Percentiles rank a stretch among this genome's conserved stretches.
These are phyloP conservation scores for Podaxis sp. DNA, from an alignment of 768 basidiomycete genomes.

Conservation along the genomic window DNA sequence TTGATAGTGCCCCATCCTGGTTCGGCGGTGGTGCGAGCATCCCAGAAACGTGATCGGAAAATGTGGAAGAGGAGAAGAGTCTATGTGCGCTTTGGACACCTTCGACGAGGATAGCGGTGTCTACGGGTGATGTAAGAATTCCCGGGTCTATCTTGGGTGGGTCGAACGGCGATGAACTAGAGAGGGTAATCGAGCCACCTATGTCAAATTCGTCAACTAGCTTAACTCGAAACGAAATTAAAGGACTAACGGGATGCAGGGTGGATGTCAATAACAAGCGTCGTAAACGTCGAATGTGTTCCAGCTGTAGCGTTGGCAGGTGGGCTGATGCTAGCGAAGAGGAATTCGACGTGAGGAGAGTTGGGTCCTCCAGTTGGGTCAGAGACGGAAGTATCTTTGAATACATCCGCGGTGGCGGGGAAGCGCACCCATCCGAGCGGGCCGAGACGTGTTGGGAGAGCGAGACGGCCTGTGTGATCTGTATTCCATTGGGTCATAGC, in stretches of 20 bases:
- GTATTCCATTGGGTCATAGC: conserved; percentile 9
- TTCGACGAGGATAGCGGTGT: conserved; percentile 22
- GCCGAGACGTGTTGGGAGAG: not conserved
- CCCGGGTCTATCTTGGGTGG: conserved; percentile 42
- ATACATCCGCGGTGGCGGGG: conserved; percentile 9
- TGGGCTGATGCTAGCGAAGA: not conserved
- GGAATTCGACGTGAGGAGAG: conserved; percentile 17
- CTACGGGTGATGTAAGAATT: conserved; percentile 23
- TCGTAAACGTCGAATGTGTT: not conserved
- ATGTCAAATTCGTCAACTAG: not conserved
- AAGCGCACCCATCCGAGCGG: conserved; percentile 15
- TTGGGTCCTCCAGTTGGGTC: conserved; percentile 15
- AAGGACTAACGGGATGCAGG: not conserved
- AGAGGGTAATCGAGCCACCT: conserved; percentile 26
- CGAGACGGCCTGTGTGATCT: conserved; percentile 13
- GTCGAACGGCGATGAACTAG: conserved; percentile 39
- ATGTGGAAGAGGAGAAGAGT: conserved; percentile 21
- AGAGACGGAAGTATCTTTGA: not conserved
- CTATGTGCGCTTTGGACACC: conserved; percentile 18
- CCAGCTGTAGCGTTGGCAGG: not conserved
- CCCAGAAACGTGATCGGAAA: not conserved
- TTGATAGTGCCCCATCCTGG: not conserved
- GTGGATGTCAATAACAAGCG: not conserved
- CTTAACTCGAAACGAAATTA: not conserved
- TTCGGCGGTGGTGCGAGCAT: not conserved